Evolutionary conservation across 1,139 yeast species (phyloP), one percentile per base, ranked within the genome.

Genomic region (Scheffersomyces quercinus): DNA sequence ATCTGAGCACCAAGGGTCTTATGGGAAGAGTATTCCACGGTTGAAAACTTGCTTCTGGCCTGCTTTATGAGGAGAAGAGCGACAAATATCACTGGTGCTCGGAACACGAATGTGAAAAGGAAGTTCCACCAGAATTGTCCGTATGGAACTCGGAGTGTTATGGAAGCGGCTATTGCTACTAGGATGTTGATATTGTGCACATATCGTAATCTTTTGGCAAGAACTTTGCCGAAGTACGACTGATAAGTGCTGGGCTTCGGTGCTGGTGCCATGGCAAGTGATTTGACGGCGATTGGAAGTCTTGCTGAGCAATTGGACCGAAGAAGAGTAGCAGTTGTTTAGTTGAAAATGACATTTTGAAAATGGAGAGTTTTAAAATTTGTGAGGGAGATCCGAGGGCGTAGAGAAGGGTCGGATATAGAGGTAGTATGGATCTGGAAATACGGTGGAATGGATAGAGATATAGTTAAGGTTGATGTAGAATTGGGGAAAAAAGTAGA

Each of bases 1-100:
- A 81, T 50, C 42, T 78, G 83, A 16, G 72, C 70, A 1, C 76
- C 66, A 38, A 77, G 61, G 11, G 83, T 81, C 42, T 80, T 75
- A 50, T 76, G 74, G 3, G 71, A 69, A 2, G 81, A 58, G 44
- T 70, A 75, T 28, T 78, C 78, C 5, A 82, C 83, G 32, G 77
- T 79, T 32, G 82, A 55, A 39, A 75, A 73, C 32, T 68, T 63
- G 42, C 75, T 75, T 49, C 88, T 72, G 7, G 79, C 63, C 39
- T 75, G 66, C 39, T 78, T 73, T 37, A 84, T 61, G 10, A 78
- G 42, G 28, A 56, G 49, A 35, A 68, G 58, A 7, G 70, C 59
- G 5, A 53, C 42, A 45, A 65, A 68, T 20, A 70, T 51, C 13
- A 64, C 40, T 1, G 78, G 78, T 9, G 58, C 66, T 36, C 70